phyloP scores from a whole-genome alignment of 345 rosid genomes.

The Bruguiera gymnorhiza region DNA sequence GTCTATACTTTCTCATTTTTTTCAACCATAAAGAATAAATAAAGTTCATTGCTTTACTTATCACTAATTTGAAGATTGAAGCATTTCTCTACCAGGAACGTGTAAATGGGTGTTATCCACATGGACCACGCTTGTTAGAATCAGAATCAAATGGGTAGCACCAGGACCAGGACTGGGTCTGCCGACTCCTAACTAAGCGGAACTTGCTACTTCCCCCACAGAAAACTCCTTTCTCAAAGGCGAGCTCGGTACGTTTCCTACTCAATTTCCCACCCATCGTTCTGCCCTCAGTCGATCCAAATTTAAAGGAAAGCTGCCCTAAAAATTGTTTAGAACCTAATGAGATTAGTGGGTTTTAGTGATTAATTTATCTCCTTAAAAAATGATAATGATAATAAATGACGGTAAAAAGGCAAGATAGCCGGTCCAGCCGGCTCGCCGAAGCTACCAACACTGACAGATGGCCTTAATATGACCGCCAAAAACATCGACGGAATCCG shows the following conservation, averaged over 20 bases:
- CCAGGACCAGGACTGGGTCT: conserved; percentile 35
- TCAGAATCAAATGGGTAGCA: not conserved
- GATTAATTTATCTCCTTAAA: not conserved
- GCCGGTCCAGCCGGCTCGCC: conserved; percentile 32
- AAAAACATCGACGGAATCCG: conserved; percentile 10
- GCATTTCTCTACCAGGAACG: conserved; percentile 5
- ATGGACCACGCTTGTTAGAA: conserved; percentile 11
- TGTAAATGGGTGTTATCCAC: conserved; percentile 9
- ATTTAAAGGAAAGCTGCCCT: conserved; percentile 32
- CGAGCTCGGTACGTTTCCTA: conserved; percentile 20
- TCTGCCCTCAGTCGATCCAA: conserved; percentile 37
- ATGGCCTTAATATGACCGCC: conserved; percentile 17
- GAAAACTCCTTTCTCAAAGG: conserved; percentile 33
- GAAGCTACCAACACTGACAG: conserved; percentile 25
- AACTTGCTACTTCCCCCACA: conserved; percentile 27
- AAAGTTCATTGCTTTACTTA: not conserved
- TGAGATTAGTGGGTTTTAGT: not conserved
- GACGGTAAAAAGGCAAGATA: not conserved
- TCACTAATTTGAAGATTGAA: not conserved
- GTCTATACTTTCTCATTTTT: too few species aligned
- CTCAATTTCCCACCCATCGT: conserved; percentile 36
- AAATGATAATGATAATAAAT: not conserved
- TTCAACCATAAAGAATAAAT: too few species aligned
- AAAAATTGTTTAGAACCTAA: conserved; percentile 6
- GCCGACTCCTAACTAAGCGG: conserved; percentile 42